phyloP scores from a whole-genome alignment of 306 rosid species.

The Astragalus membranaceus region DNA sequence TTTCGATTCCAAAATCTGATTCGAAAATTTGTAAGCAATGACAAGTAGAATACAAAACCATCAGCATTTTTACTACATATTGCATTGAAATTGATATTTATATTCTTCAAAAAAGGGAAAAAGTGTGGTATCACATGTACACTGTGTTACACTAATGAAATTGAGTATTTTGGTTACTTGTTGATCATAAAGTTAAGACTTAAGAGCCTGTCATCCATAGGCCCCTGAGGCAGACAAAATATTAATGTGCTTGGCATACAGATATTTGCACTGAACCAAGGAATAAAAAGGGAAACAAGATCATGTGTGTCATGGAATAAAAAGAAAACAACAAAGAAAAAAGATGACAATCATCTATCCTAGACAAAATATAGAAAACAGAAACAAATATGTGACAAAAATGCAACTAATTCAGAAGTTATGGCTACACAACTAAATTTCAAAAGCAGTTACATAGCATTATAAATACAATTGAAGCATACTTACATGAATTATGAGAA shows the following conservation, averaged over 20 bases:
- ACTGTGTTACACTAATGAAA: too few species aligned
- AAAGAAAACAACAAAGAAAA: too few species aligned
- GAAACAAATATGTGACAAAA: neutral
- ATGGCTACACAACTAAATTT: neutral
- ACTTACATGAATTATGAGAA: conserved; percentile 93
- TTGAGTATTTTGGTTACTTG: neutral
- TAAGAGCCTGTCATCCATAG: too few species aligned
- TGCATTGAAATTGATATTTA: neutral
- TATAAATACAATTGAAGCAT: conserved; percentile 11
- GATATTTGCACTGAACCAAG: too few species aligned
- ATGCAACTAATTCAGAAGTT: neutral
- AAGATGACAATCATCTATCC: too few species aligned
- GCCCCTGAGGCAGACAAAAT: too few species aligned
- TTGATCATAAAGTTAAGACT: neutral
- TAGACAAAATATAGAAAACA: too few species aligned
- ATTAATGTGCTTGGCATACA: too few species aligned
- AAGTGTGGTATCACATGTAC: neutral
- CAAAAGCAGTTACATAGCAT: conserved; percentile 2
- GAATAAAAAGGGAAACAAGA: too few species aligned
- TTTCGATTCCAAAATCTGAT: too few species aligned
- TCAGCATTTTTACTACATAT: neutral
- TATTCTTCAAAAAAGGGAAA: neutral
- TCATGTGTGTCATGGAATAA: too few species aligned
- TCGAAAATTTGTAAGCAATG: too few species aligned
- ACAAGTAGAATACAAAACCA: neutral